A percentile compares a stretch with the other conserved stretches of the same genome.
Evolutionary conservation across 495 filamentous ascomycete species (phyloP).

Genomic region (Podospora pseudoanserina): DNA sequence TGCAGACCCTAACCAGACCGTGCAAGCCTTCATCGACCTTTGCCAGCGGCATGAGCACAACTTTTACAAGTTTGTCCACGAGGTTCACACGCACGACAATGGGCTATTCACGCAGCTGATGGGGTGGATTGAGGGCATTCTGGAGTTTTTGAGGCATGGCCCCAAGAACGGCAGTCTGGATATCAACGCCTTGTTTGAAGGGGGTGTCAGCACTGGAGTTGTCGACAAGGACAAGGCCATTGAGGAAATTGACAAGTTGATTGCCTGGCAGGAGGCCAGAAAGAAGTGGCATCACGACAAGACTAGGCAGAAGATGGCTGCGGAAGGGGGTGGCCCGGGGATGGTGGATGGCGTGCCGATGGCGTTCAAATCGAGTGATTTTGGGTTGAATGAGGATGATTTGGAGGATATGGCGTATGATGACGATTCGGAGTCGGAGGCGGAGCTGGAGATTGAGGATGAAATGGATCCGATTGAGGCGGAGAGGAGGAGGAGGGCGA

Average conservation of each 20-base stretch:
- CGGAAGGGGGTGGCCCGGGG: conserved; percentile 51
- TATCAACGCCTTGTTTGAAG: conserved; percentile 87
- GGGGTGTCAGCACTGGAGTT: conserved; percentile 61
- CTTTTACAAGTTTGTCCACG: conserved; percentile 98
- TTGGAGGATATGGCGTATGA: conserved; percentile 77
- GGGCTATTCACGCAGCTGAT: conserved; percentile 93
- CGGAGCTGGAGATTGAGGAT: conserved; percentile 72
- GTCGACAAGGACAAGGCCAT: conserved; percentile 70
- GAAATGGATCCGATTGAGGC: conserved; percentile 79
- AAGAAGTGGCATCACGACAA: conserved; percentile 98
- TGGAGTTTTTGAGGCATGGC: conserved; percentile 85
- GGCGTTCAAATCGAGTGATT: conserved; percentile 71
- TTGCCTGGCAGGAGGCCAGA: conserved; percentile 88
- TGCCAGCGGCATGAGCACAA: conserved; percentile 92
- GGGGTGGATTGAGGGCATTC: conserved; percentile 95
- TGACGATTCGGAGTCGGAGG: conserved; percentile 64
- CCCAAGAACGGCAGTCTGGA: conserved; percentile 76
- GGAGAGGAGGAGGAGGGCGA: conserved; percentile 71
- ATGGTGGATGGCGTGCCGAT: conserved; percentile 45
- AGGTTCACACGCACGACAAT: conserved; percentile 97
- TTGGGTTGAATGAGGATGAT: conserved; percentile 85
- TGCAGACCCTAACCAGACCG: conserved; percentile 95
- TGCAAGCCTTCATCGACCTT: conserved; percentile 97
- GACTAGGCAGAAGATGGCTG: conserved; percentile 97
- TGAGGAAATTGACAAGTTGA: conserved; percentile 76